phyloP scores from a whole-genome alignment of 495 filamentous ascomycete species.

The Tuber magnatum region DNA sequence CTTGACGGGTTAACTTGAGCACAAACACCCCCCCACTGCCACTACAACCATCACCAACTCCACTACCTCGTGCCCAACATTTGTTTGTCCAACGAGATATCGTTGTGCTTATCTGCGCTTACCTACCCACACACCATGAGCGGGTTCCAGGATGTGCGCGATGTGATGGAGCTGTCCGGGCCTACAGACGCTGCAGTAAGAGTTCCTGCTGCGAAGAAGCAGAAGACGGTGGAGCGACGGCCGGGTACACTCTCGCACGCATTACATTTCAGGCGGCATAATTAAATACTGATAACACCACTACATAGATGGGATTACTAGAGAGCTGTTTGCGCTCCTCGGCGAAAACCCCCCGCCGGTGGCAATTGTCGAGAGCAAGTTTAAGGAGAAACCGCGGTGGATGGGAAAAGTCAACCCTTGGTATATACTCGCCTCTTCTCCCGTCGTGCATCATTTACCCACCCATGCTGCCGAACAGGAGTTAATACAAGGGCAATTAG shows the following conservation, averaged over 20 bases:
- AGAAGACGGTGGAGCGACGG: slow-evolving; percentile 62
- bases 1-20: neutral
- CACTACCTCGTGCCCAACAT: neutral
- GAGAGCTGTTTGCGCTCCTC: slow-evolving; percentile 59
- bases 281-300: slow-evolving; percentile 46
- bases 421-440: slow-evolving; percentile 39
- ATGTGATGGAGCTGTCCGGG: slow-evolving; percentile 75
- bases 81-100: neutral
- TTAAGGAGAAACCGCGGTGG: slow-evolving; percentile 57
- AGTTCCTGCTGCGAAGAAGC: slow-evolving; percentile 63
- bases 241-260: slow-evolving; percentile 54
- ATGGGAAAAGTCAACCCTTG: slow-evolving; percentile 54
- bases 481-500: slow-evolving; percentile 36
- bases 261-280: slow-evolving; percentile 46
- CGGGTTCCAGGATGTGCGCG: slow-evolving; percentile 71
- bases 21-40: neutral
- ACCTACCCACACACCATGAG: slow-evolving; percentile 24
- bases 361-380: slow-evolving; percentile 59
- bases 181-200: slow-evolving; percentile 51
- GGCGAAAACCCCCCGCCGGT: slow-evolving; percentile 64
- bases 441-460: slow-evolving; percentile 1
- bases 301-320: slow-evolving; percentile 63
- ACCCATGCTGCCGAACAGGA: neutral
- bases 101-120: neutral
- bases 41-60: neutral